Evolutionary conservation across 2,329 filamentous ascomycete genomes (phyloP).

Genomic region (Penicillium sp.): DNA sequence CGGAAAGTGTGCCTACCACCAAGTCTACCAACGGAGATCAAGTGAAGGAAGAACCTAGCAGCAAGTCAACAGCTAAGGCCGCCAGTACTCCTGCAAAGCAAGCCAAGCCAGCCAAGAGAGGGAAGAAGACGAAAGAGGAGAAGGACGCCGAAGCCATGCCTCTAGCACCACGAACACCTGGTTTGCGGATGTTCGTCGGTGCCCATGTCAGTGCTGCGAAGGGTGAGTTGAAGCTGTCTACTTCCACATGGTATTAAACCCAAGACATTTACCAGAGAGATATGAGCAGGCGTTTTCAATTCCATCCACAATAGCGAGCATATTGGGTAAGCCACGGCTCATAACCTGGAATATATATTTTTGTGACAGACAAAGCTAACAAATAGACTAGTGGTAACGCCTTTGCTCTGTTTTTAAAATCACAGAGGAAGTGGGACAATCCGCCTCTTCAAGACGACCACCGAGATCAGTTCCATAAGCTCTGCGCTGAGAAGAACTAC

Average conservation of each 20-base stretch:
- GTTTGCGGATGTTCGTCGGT: conserved; percentile 81
- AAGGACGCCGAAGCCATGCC: conserved; percentile 63
- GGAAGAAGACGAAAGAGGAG: conserved; percentile 60
- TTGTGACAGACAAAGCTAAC: background rate
- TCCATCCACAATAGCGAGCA: conserved; percentile 75
- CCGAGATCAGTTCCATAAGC: conserved; percentile 68
- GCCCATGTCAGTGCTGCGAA: conserved; percentile 91
- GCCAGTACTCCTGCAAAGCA: conserved; percentile 57
- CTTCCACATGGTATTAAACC: background rate
- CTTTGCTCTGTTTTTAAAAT: conserved; percentile 94
- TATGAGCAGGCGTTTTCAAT: conserved; percentile 77
- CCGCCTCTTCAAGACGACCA: conserved; percentile 73
- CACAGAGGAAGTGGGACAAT: conserved; percentile 91
- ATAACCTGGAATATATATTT: background rate
- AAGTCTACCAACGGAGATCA: background rate
- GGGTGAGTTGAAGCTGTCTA: conserved; percentile 55
- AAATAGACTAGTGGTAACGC: conserved; percentile 70
- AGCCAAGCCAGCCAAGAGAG: conserved; percentile 41
- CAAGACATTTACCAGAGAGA: conserved; percentile 13
- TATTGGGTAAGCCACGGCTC: conserved; percentile 60
- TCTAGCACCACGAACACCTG: conserved; percentile 69
- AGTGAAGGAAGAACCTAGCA: conserved; percentile 8
- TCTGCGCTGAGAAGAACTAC: conserved; percentile 72
- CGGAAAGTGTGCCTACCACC: background rate
- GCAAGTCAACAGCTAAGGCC: conserved; percentile 20